Evolutionary conservation across 441 rosid species (phyloP), one percentile per base, ranked within the genome.

Genomic region (Eruca vesicaria): DNA sequence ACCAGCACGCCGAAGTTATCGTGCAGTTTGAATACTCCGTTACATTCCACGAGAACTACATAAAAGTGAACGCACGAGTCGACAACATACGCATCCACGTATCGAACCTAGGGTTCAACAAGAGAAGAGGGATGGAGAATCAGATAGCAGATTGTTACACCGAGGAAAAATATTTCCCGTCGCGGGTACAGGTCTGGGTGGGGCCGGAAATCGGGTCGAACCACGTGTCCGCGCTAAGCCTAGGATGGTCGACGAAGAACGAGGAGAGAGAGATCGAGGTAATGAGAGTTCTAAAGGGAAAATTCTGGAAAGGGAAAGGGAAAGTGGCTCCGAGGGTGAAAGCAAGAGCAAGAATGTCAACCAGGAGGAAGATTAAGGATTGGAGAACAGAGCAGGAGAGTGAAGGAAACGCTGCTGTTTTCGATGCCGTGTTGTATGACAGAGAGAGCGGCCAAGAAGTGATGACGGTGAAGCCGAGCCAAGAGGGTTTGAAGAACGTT

Each of bases 361-460:
- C 86, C 1, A 90, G 73, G 83, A 86, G 82, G 43, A 94, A 69
- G 88, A 69, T 77, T 72, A 89, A 75, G 73, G 87, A 84, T 67
- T 94, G 98, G 98, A 86, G 88, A 80, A 89, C 89, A 84, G 97
- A 92, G 58, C 98, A 89, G 45, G 97, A 92, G 4, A 84, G 84
- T 0, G 95, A 92, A 58, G 98, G 98, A 50, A 94, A 94, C 73
- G 82, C 89, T 2, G 97, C 82, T 0, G 84, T 94, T 36, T 92
- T 94, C 19, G 90, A 92, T 26, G 92, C 88, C 0, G 84, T 90
- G 4, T 65, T 94, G 31, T 82, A 88, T 18, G 88, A 94, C 56
- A 81, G 71, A 29, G 69, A 50, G 23, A 84, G 79, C 0, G 91
- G 97, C 20, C 75, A 69, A 12, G 97, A 94, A 77, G 75, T 85